Evolutionary conservation across 768 basidiomycete species (phyloP).

Genomic region (Hygrophoropsis aurantiaca): DNA sequence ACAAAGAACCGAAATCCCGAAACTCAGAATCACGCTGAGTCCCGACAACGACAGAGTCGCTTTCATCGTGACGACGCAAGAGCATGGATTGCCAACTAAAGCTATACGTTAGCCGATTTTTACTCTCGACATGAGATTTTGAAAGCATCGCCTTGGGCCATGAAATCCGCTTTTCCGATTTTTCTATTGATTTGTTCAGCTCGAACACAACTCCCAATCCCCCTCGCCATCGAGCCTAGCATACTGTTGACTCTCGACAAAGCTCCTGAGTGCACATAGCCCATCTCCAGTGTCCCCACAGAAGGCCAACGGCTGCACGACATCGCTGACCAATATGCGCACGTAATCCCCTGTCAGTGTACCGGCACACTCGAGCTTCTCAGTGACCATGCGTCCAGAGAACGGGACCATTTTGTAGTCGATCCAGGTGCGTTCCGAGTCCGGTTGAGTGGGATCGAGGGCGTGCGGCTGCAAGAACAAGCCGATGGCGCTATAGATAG

Average conservation of each 20-base stretch:
- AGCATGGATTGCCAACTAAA: no score
- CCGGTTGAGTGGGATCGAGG: conserved; percentile 9
- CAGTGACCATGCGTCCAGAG: conserved; percentile 66
- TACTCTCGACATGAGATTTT: no score
- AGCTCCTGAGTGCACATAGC: conserved; percentile 61
- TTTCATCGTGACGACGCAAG: no score
- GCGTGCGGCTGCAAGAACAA: conserved; percentile 39
- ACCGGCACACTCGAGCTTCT: conserved; percentile 53
- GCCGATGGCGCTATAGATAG: conserved; percentile 64
- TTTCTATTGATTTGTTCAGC: conserved; percentile 4
- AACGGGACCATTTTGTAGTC: conserved; percentile 67
- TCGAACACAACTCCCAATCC: conserved; percentile 61
- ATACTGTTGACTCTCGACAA: conserved; percentile 68
- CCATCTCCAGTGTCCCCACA: conserved; percentile 51
- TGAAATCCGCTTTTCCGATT: no score
- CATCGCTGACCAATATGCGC: conserved; percentile 74
- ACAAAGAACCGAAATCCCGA: no score
- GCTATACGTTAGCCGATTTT: no score
- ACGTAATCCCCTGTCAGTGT: conserved; percentile 48
- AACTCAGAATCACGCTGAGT: no score
- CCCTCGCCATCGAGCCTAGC: conserved; percentile 63
- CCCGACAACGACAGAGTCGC: no score
- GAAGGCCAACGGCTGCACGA: conserved; percentile 57
- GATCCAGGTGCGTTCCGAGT: conserved; percentile 45
- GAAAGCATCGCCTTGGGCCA: no score